Percentiles rank a stretch among this genome's conserved stretches.
These are phyloP conservation scores for Cyathus striatus DNA, from an alignment of 768 basidiomycete genomes.

Conservation along the genomic window DNA sequence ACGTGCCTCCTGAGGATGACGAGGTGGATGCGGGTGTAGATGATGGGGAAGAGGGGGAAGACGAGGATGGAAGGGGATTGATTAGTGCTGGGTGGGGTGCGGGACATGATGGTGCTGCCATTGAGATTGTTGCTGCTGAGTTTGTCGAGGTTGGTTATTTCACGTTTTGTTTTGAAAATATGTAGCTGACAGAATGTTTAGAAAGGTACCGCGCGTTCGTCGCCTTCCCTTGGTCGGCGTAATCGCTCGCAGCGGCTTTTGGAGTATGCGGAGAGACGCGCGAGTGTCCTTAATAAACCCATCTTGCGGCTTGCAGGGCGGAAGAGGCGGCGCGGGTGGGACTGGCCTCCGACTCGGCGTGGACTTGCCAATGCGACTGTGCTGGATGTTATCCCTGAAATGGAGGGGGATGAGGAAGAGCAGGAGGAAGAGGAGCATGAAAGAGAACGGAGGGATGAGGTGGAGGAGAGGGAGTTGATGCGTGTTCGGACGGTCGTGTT, in stretches of 20 bases:
- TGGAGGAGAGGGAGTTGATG: constrained; percentile 35
- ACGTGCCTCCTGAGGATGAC: constrained; percentile 13
- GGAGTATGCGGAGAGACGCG: constrained; percentile 62
- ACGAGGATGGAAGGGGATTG: constrained; percentile 57
- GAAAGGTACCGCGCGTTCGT: constrained; percentile 42
- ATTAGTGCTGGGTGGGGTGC: constrained; percentile 75
- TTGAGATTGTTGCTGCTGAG: constrained; percentile 63
- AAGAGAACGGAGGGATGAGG: constrained; percentile 17
- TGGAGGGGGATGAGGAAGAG: constrained; percentile 17
- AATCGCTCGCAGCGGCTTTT: constrained; percentile 63
- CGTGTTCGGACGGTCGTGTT: constrained; percentile 43
- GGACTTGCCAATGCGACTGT: constrained; percentile 33
- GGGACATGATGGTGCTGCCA: constrained; percentile 71
- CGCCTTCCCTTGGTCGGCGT: constrained; percentile 50
- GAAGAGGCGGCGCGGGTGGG: constrained; percentile 36
- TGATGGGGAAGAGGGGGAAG: constrained; percentile 24
- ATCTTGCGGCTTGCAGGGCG: constrained; percentile 31
- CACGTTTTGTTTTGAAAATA: constrained; percentile 1
- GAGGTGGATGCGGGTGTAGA: constrained; percentile 24
- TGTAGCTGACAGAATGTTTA: constrained; percentile 17
- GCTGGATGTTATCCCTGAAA: constrained; percentile 35
- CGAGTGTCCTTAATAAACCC: constrained; percentile 33
- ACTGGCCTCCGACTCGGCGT: constrained; percentile 21
- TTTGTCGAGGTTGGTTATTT: constrained; percentile 52
- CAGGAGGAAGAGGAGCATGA: too few relatives aligned